phyloP scores from a whole-genome alignment of 768 basidiomycete genomes.

The Hypholoma sublateritium region DNA sequence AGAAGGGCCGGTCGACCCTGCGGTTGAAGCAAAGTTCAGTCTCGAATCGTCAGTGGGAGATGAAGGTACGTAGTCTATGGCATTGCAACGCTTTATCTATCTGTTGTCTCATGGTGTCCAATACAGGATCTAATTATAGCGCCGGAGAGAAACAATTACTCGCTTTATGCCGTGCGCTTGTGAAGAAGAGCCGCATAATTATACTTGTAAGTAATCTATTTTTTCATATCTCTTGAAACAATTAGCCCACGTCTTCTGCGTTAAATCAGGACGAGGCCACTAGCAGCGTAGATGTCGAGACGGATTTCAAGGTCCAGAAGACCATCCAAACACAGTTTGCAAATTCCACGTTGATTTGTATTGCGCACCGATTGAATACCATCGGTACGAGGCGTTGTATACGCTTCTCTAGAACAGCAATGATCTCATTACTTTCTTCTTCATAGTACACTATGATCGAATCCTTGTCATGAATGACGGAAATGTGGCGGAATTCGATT shows the following conservation, averaged over 20 bases:
- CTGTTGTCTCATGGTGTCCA: neutral
- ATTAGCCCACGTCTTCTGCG: neutral
- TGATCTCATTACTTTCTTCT: neutral
- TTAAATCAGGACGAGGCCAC: slow-evolving; percentile 60
- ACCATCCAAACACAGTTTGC: slow-evolving; percentile 66
- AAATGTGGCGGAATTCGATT: slow-evolving; percentile 70
- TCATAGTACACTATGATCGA: slow-evolving; percentile 59
- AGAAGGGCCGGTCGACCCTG: slow-evolving; percentile 42
- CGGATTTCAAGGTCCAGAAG: slow-evolving; percentile 58
- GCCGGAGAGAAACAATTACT: slow-evolving; percentile 70
- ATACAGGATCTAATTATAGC: slow-evolving; percentile 56
- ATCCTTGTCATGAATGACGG: slow-evolving; percentile 76
- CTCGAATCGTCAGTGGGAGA: slow-evolving; percentile 60
- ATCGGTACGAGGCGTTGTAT: slow-evolving; percentile 37
- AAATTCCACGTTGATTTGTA: slow-evolving; percentile 51
- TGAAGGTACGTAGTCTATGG: slow-evolving; percentile 43
- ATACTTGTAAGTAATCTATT: slow-evolving; percentile 42
- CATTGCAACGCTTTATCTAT: neutral
- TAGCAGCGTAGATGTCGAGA: slow-evolving; percentile 61
- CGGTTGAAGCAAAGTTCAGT: slow-evolving; percentile 65
- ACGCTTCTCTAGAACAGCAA: neutral
- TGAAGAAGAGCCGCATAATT: slow-evolving; percentile 60
- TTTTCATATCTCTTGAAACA: neutral
- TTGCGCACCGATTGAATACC: slow-evolving; percentile 59
- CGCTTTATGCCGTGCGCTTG: slow-evolving; percentile 59